Conservation (phyloP, 139 green algal genomes). For the Picocystis salinarum region DNA sequence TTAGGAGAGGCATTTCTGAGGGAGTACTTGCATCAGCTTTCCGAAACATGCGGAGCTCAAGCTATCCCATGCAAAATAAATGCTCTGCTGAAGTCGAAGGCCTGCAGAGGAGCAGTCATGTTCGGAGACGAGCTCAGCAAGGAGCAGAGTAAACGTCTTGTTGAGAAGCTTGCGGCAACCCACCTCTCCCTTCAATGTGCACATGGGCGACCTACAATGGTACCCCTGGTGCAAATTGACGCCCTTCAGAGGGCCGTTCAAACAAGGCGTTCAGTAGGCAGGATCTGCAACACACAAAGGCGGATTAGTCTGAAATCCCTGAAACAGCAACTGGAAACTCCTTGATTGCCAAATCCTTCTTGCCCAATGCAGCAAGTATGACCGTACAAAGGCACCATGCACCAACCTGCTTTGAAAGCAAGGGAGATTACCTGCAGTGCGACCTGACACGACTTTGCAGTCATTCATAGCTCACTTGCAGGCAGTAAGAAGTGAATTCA, state of each 20-base stretch:
- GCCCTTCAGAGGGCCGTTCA: conserved; percentile 6
- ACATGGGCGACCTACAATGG: conserved; percentile 50
- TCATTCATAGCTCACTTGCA: no score
- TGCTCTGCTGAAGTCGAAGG: conserved; percentile 18
- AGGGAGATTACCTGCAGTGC: no score
- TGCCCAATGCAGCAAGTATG: no score
- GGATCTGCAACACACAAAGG: no score
- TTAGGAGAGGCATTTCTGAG: conserved; percentile 10
- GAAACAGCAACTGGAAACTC: no score
- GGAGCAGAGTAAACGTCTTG: conserved; percentile 21
- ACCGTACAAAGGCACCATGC: no score
- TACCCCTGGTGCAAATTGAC: conserved; percentile 21
- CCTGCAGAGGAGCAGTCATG: conserved; percentile 65
- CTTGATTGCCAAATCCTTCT: no score
- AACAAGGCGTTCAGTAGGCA: no score
- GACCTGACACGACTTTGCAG: no score
- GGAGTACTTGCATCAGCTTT: conserved; percentile 40
- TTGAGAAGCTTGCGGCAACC: conserved; percentile 24
- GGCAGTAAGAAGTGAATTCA: conserved; percentile 7
- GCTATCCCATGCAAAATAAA: conserved; percentile 2
- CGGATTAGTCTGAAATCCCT: no score
- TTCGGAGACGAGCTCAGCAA: conserved; percentile 46
- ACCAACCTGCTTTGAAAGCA: no score
- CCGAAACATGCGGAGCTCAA: conserved; percentile 11
- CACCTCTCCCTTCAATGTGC: conserved; percentile 49